Evolutionary conservation across 2,329 filamentous ascomycete genomes (phyloP), one percentile per base, ranked within the genome.

Genomic region (Helicocarpus griseus): DNA sequence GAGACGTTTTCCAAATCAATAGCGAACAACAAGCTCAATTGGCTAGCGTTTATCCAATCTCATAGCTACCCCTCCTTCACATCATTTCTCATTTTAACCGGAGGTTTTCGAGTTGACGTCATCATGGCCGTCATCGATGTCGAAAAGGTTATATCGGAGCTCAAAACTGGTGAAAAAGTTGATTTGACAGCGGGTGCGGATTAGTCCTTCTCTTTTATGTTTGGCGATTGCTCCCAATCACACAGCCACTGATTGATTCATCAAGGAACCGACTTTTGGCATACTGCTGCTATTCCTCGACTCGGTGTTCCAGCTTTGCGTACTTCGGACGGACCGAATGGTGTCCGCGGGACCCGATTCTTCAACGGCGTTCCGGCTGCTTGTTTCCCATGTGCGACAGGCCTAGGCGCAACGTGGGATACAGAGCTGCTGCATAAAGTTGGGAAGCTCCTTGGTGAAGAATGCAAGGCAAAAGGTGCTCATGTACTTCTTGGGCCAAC

Each of bases 401-500:
- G 85, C 0, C 77, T 91, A 41, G 87, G 86, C 6, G 84, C 86
- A 39, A 89, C 87, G 31, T 93, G 86, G 85, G 87, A 91, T 62
- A 77, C 79, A 45, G 76, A 83, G 5, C 72, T 91, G 35, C 75
- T 90, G 24, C 76, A 82, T 54, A 71, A 86, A 56, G 79, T 89
- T 39, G 87, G 87, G 9, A 75, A 80, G 52, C 78, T 87, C 57
- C 78, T 91, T 53, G 87, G 82, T 11, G 74, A 82, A 11, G 87
- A 93, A 67, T 76, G 78, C 22, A 85, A 82, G 60, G 85, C 86
- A 17, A 83, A 87, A 61, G 86, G 85, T 5, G 83, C 85, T 26
- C 78, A 89, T 54, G 78, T 90, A 31, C 73, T 90, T 4, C 76
- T 91, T 7, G 87, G 83, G 0, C 87, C 86, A 2, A 90, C 87